Base-by-base conservation (phyloP, 148 eudicot species). In the Rhododendron simsii region DNA sequence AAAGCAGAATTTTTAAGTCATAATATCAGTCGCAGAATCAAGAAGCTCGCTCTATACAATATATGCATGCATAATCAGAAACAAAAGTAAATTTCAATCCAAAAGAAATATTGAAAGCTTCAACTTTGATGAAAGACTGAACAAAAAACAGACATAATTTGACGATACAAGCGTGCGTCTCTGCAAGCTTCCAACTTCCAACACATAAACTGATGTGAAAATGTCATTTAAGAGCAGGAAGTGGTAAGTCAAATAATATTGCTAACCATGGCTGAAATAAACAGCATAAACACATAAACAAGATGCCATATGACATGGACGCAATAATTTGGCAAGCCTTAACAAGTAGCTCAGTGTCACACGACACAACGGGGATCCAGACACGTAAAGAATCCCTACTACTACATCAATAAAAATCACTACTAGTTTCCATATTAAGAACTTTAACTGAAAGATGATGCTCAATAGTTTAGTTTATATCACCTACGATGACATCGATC, bases 1-100 rank as follows among this genome's bases (percentile, higher is more conserved):
- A 91, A 78, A 88, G 81, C 91, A 89, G 51, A 85, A 45, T 83
- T 85, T 77, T 50, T 16, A 87, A 73, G 85, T 76, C 37, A 81
- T 44, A 28, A 83, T 82, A 63, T 83, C 41, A 92, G 85, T 89
- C 57, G 78, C 90, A 86, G 20, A 78, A 51, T 80, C n/a, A 28
- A 86, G 20, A 28, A 78, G 44, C 74, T 37, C 0, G 10, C 23
- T 41, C 55, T 1, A 48, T 20, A 76, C 47, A 8, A 75, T 9
- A 74, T 23, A 76, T 71, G 67, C 76, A 83, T 53, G 21, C 76
- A 83, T 33, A 3, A 50, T 18, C 3, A 10, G 10, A 21, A 81
- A 57, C 44, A 33, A 53, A 53, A 73, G 15, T 13, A 35, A 73
- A 2, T 65, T n/a, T 10, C 33, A 8, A 65, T n/a, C 33, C 73